A percentile compares a stretch with the other conserved stretches of the same genome.
Evolutionary conservation across 2,329 filamentous ascomycete species (phyloP).

Genomic region (Teratosphaeria zuluensis): DNA sequence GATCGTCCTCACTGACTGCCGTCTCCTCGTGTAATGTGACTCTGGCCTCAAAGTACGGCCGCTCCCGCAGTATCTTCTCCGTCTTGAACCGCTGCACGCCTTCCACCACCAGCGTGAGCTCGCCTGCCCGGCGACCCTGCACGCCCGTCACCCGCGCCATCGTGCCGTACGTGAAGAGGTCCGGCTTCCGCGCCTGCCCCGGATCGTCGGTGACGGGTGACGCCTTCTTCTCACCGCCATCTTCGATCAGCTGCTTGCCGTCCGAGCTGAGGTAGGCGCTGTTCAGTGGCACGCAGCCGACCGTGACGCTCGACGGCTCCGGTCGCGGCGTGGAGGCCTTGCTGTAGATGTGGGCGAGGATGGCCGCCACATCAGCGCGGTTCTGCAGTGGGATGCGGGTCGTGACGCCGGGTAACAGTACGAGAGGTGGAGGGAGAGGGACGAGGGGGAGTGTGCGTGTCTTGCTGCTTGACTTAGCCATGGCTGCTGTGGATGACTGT

Average conservation of each 20-base stretch:
- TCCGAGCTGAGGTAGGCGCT: slow-evolving; percentile 64
- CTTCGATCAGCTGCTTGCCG: slow-evolving; percentile 65
- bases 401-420: slow-evolving; percentile 77
- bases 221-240: slow-evolving; percentile 41
- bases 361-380: slow-evolving; percentile 77
- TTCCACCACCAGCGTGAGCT: slow-evolving; percentile 79
- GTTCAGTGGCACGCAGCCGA: slow-evolving; percentile 78
- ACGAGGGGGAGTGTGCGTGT: slow-evolving; percentile 56
- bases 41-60: slow-evolving; percentile 78
- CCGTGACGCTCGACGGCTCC: slow-evolving; percentile 58
- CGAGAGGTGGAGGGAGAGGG: slow-evolving; percentile 67
- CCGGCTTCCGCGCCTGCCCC: slow-evolving; percentile 37
- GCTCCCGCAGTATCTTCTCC: slow-evolving; percentile 64
- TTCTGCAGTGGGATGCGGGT: slow-evolving; percentile 75
- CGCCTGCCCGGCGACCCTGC: slow-evolving; percentile 37
- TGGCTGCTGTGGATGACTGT: not conserved
- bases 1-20: slow-evolving; percentile 34
- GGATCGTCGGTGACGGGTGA: slow-evolving; percentile 48
- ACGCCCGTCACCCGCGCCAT: slow-evolving; percentile 45
- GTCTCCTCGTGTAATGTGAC: slow-evolving; percentile 61
- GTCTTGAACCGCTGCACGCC: slow-evolving; percentile 69
- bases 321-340: slow-evolving; percentile 56
- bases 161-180: slow-evolving; percentile 76
- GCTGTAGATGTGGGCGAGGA: slow-evolving; percentile 78
- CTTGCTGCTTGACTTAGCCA: slow-evolving; percentile 1